phyloP scores from a whole-genome alignment of 2,329 filamentous ascomycete genomes.

The Penicillium verrucosum region DNA sequence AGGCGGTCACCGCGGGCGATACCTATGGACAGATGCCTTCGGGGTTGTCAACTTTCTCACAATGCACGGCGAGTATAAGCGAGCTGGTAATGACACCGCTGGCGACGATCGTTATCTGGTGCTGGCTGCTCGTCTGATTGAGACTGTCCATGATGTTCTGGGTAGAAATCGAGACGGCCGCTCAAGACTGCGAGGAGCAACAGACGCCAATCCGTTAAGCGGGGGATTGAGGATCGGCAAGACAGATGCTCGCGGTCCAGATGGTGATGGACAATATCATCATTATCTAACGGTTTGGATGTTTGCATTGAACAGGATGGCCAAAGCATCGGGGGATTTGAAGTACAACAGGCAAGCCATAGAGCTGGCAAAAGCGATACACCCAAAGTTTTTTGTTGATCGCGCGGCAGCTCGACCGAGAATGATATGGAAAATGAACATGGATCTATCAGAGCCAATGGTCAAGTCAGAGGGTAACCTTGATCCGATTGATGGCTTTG shows the following conservation, averaged over 20 bases:
- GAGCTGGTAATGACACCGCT: constrained; percentile 7
- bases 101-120: constrained; percentile 45
- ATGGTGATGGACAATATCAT: constrained; percentile 60
- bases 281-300: constrained; percentile 63
- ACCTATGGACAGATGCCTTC: constrained; percentile 61
- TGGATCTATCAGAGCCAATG: constrained; percentile 48
- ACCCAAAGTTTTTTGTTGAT: constrained; percentile 51
- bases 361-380: constrained; percentile 52
- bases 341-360: constrained; percentile 53
- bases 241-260: constrained; percentile 45
- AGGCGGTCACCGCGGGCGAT: constrained; percentile 56
- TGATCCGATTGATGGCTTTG: constrained; percentile 55
- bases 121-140: constrained; percentile 49
- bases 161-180: constrained; percentile 52
- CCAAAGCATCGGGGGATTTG: constrained; percentile 46
- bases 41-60: constrained; percentile 59
- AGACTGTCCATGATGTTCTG: constrained; percentile 53
- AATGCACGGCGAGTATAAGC: constrained; percentile 43
- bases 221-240: constrained; percentile 61
- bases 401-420: constrained; percentile 32
- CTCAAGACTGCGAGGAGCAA: constrained; percentile 50
- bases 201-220: constrained; percentile 49
- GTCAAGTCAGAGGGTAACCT: constrained; percentile 54
- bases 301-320: constrained; percentile 58
- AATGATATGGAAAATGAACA: constrained; percentile 58